Base-by-base conservation (phyloP, 371 early-diverging fungal species). In the Mucor indicus region DNA sequence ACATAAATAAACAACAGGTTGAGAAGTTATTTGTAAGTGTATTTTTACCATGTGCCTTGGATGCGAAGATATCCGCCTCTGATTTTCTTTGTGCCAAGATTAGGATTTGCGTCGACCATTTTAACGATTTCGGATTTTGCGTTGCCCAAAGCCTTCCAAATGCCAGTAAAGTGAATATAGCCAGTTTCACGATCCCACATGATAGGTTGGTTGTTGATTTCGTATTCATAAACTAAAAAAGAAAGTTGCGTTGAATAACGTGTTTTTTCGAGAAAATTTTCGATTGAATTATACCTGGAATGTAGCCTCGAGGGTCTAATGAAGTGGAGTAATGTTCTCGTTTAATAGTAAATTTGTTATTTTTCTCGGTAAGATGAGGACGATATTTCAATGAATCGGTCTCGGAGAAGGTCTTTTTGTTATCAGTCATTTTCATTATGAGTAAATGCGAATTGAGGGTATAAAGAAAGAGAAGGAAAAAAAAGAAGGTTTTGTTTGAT, bases 21-120 rank as follows among this genome's bases (percentile, higher is more conserved):
- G n/a, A n/a, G n/a, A n/a, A n/a, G n/a, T n/a, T n/a, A n/a, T n/a
- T n/a, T n/a, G n/a, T n/a, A n/a, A n/a, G n/a, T n/a, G n/a, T n/a
- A n/a, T n/a, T n/a, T n/a, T n/a, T n/a, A n/a, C 87, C 87, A 87
- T 15, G 85, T 87, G 38, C 85, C 85, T 67, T 85, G 87, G 38
- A 85, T 87, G 53, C 78, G 79, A 3, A 87, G 62, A 42, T 79
- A 84, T 1, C 87, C 85, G 15, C 87, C 87, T 42, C 87, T 75
- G 17, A 85, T 79, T 45, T 83, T 85, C 42, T 76, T 75, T 51
- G 79, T 75, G 38, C 72, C 68, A 13, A 85, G 59, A 35, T 80
- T 76, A 21, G 83, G 84, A 50, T 84, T 81, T 12, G 80, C 75
- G 39, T 81, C 83, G 0, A 85, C 79, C 52, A 83, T 76, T 52